Conservation (phyloP, 139 green algal species). For the Desmodesmus armatus region DNA sequence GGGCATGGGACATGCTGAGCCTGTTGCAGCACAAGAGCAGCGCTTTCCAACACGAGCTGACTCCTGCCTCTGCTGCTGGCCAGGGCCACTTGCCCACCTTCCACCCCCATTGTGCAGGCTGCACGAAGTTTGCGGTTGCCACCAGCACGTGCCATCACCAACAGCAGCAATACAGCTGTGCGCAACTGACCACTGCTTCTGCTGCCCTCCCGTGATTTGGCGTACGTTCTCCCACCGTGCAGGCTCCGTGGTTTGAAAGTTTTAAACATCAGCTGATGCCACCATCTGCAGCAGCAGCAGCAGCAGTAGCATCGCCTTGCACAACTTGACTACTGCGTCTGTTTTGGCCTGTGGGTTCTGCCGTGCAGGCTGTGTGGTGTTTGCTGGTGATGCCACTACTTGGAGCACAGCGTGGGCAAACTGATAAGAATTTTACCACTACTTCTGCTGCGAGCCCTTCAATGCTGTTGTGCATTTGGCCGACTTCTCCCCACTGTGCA, state of each 20-base stretch:
- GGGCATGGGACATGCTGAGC: no score
- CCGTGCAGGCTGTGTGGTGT: neutral
- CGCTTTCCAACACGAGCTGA: no score
- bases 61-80: neutral
- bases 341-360: no score
- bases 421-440: no score
- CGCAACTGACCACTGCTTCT: neutral
- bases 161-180: no score
- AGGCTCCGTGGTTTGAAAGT: neutral
- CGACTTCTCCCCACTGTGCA: conserved; percentile 13
- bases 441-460: neutral
- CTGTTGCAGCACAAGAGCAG: no score
- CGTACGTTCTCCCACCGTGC: neutral
- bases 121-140: conserved; percentile 57
- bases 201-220: neutral
- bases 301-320: no score
- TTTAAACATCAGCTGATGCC: neutral
- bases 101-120: conserved; percentile 56
- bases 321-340: no score
- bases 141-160: neutral
- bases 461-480: no score
- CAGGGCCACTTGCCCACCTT: no score
- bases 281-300: neutral
- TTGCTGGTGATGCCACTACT: neutral
- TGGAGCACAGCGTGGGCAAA: no score